These are phyloP conservation scores for Rhododendron ovatum DNA, from an alignment of 148 eudicot species.

Conservation along the genomic window DNA sequence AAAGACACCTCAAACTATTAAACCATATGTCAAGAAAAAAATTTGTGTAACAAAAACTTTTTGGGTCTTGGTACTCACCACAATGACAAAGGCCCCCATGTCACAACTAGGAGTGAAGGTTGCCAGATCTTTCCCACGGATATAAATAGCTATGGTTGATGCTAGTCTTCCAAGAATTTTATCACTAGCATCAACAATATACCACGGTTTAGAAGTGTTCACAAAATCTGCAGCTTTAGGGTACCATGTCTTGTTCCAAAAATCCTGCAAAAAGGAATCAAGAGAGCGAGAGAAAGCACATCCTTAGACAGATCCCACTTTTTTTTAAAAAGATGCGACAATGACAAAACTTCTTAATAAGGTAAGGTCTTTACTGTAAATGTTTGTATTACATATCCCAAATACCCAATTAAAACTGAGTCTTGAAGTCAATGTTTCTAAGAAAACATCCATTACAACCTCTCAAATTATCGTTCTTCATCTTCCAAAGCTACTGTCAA, in stretches of 20 bases:
- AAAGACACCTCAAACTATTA: neutral
- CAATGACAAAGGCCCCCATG: slow-evolving; percentile 97
- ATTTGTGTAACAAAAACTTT: neutral
- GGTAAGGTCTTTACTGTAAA: neutral
- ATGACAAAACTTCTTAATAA: neutral
- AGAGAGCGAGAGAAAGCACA: neutral
- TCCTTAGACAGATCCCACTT: neutral
- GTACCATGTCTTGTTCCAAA: slow-evolving; percentile 95
- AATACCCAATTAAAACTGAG: neutral
- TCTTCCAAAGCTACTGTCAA: neutral
- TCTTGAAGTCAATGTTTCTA: neutral
- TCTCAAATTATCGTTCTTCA: neutral
- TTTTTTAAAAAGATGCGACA: neutral
- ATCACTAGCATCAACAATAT: slow-evolving; percentile 88
- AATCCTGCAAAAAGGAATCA: slow-evolving; percentile 43
- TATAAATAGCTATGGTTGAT: slow-evolving; percentile 75
- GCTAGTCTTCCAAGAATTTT: slow-evolving; percentile 88
- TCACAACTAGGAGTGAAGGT: slow-evolving; percentile 94
- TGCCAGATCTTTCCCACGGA: slow-evolving; percentile 87
- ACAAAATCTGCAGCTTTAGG: slow-evolving; percentile 88
- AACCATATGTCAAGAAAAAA: neutral
- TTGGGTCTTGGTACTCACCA: slow-evolving; percentile 48
- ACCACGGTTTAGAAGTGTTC: slow-evolving; percentile 81
- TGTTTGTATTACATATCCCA: neutral
- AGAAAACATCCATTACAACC: neutral